phyloP scores from a whole-genome alignment of 129 eudicot species.

The Rutidosis leptorrhynchoides region DNA sequence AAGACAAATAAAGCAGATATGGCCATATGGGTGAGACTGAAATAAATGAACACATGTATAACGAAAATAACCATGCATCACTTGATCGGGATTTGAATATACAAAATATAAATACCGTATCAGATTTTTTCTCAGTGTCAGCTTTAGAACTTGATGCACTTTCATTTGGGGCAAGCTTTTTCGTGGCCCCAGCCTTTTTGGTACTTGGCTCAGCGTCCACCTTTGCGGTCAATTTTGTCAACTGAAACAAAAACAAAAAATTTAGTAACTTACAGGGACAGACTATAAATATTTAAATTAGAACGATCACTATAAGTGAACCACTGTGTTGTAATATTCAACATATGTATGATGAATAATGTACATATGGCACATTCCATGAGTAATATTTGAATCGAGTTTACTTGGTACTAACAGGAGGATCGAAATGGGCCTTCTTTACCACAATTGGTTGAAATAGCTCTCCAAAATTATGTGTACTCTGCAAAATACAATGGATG shows the following conservation, averaged over 20 bases:
- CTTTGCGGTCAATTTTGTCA: conserved; percentile 36
- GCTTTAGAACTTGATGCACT: conserved; percentile 45
- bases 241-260: conserved; percentile 33
- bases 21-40: too few relatives aligned
- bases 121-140: conserved; percentile 45
- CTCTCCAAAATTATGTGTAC: conserved; percentile 38
- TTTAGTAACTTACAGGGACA: not conserved
- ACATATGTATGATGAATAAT: not conserved
- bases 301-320: not conserved
- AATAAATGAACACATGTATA: too few relatives aligned
- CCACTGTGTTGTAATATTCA: not conserved
- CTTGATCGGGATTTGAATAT: too few relatives aligned
- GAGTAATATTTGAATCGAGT: not conserved
- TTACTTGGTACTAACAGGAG: conserved; percentile 72
- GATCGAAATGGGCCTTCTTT: conserved; percentile 51
- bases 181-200: conserved; percentile 48
- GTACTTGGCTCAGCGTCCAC: conserved; percentile 41
- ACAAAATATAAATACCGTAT: conserved; percentile 35
- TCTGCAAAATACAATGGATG: conserved; percentile 43
- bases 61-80: not conserved
- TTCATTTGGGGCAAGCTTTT: conserved; percentile 44
- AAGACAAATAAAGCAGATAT: not conserved
- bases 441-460: conserved; percentile 42
- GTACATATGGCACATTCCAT: not conserved
- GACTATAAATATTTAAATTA: not conserved